Percentiles rank a stretch among this genome's conserved stretches.
These are phyloP conservation scores for Rhizophora mangle DNA, from an alignment of 345 rosid genomes.

Conservation along the genomic window DNA sequence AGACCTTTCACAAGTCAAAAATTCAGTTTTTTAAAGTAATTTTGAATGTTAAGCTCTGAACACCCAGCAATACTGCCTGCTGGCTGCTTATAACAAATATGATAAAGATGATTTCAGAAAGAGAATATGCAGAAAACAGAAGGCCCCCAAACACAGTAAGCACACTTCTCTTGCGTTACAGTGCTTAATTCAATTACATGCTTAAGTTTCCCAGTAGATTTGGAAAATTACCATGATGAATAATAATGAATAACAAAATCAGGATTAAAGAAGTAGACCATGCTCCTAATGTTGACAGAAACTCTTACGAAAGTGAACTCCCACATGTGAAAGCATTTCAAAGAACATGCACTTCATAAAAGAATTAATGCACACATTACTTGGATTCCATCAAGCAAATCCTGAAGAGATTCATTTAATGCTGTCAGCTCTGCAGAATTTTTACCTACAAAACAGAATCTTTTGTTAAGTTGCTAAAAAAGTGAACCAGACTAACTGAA, in stretches of 20 bases:
- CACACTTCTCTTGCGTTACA: too few species aligned
- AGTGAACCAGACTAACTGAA: not conserved
- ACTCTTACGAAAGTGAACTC: not conserved
- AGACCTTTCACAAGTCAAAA: slow-evolving; percentile 15
- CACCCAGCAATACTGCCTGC: not conserved
- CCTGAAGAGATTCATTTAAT: slow-evolving; percentile 90
- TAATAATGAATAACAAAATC: too few species aligned
- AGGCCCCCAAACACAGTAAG: too few species aligned
- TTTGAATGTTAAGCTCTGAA: slow-evolving; percentile 3
- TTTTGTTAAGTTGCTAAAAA: not conserved
- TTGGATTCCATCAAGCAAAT: slow-evolving; percentile 96
- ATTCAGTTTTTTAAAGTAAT: slow-evolving; percentile 3
- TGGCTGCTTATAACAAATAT: not conserved
- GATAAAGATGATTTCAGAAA: too few species aligned
- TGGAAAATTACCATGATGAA: too few species aligned
- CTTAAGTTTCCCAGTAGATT: too few species aligned
- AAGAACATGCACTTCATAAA: not conserved
- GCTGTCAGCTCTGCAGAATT: slow-evolving; percentile 67
- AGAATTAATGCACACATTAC: slow-evolving; percentile 30
- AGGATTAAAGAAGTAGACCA: not conserved
- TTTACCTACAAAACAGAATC: slow-evolving; percentile 53
- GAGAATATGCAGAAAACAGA: too few species aligned
- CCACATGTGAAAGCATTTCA: not conserved
- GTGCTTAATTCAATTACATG: too few species aligned
- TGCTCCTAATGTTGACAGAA: not conserved